Evolutionary conservation across 2,329 filamentous ascomycete genomes (phyloP), one percentile per base, ranked within the genome.

Genomic region (Aspergillus sojae): DNA sequence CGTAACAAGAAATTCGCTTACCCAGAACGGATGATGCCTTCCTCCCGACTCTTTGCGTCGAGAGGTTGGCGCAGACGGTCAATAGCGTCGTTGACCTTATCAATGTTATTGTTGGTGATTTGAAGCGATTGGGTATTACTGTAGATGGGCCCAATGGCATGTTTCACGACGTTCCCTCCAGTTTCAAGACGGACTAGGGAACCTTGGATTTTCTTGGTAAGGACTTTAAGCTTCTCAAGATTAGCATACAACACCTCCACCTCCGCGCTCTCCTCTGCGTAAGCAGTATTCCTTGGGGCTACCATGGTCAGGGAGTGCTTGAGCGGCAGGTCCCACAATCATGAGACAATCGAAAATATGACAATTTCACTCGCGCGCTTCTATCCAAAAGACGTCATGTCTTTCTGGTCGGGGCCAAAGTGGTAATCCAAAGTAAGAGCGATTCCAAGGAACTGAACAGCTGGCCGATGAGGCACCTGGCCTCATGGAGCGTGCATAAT

Each of bases 131-230:
- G 91, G 0, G 95, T 98, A 78, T 97, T 96, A 71, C 91, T 92
- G 75, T 94, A 96, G 48, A 99, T 90, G 10, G 95, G 95, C 0
- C 93, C 93, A 61, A 96, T 93, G 12, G 96, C 94, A 74, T 97
- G 92, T 72, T 93, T 90, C 23, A 98, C 93, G 64, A 91, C 94
- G 79, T 93, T 93, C 21, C 94, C 95, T 59, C 92, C 96, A 43
- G 90, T 88, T 72, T 98, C 93, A 39, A 99, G 84, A 61, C 94
- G 87, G 43, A 88, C 87, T 69, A 97, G 85, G 58, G 92, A 96
- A 32, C 91, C 90, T 78, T 96, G 91, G 61, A 99, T 97, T 83
- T 96, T 97, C 82, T 95, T 97, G 36, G 93, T 97, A 76, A 98
- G 86, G 74, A 93, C 88, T 64, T 93, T 91, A 70, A 96, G 96